Evolutionary conservation across 139 green algal genomes (phyloP).

Genomic region (Chlamydomonas applanata): DNA sequence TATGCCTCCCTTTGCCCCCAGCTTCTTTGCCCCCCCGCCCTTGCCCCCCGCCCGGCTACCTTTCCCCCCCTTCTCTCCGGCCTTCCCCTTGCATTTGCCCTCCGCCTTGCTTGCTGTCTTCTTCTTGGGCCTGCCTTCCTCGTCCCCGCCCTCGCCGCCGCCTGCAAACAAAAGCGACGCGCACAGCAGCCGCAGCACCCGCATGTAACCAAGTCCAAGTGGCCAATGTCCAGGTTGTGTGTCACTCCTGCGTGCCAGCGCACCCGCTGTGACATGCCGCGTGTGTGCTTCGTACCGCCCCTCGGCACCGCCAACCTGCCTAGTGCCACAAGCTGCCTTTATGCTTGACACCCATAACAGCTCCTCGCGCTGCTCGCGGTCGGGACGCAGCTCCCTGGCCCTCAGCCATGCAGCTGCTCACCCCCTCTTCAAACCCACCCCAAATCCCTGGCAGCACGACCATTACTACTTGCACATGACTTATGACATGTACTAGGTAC

Average conservation of each 20-base stretch:
- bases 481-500: too few relatives aligned
- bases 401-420: too few relatives aligned
- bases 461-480: too few relatives aligned
- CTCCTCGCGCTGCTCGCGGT: neutral
- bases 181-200: too few relatives aligned
- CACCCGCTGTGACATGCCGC: too few relatives aligned
- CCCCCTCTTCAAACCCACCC: too few relatives aligned
- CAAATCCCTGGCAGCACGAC: too few relatives aligned
- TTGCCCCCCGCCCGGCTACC: neutral
- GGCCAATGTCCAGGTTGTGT: too few relatives aligned
- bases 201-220: too few relatives aligned
- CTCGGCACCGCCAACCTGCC: neutral
- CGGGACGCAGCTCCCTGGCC: neutral
- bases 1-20: neutral
- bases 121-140: neutral
- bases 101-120: neutral
- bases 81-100: neutral
- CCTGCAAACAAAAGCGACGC: neutral
- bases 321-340: neutral
- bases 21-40: slow-evolving; percentile 1
- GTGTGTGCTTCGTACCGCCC: too few relatives aligned
- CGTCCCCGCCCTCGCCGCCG: neutral
- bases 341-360: neutral
- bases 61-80: neutral
- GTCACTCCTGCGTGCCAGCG: too few relatives aligned